A percentile compares a stretch with the other conserved stretches of the same genome.
These are phyloP conservation scores for Apiospora marii DNA, from an alignment of 2,329 filamentous ascomycete species.

Conservation along the genomic window DNA sequence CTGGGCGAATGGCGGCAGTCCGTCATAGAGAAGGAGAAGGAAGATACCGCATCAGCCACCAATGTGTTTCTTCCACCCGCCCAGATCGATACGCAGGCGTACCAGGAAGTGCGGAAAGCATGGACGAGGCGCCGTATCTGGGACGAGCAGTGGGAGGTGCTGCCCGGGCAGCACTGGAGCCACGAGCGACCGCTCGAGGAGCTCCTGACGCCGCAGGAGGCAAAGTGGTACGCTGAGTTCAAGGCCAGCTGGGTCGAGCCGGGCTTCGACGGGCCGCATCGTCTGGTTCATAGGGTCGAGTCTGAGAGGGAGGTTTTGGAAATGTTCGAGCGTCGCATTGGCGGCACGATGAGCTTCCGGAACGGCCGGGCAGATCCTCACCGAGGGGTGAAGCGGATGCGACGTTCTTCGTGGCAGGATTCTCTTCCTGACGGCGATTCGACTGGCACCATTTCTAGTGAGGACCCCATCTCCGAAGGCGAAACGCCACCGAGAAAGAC, in stretches of 20 bases:
- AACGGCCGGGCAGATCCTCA: background rate
- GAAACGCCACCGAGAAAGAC: background rate
- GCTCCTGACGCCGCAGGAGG: background rate
- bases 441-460: background rate
- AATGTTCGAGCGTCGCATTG: background rate
- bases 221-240: background rate
- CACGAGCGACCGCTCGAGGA: constrained; percentile 13
- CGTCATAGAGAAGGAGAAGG: background rate
- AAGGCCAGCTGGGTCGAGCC: background rate
- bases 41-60: background rate
- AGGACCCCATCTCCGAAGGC: background rate
- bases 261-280: background rate
- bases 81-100: background rate
- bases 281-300: background rate
- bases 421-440: background rate
- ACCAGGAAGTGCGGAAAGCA: background rate
- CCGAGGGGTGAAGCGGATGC: background rate
- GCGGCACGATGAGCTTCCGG: background rate
- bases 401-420: background rate
- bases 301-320: background rate
- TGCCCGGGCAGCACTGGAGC: background rate
- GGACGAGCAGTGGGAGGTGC: background rate
- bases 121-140: background rate
- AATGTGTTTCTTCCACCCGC: background rate
- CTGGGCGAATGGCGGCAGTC: background rate